Evolutionary conservation across 192 early-diverging fungal genomes (phyloP).

Genomic region (Thamnidium elegans): DNA sequence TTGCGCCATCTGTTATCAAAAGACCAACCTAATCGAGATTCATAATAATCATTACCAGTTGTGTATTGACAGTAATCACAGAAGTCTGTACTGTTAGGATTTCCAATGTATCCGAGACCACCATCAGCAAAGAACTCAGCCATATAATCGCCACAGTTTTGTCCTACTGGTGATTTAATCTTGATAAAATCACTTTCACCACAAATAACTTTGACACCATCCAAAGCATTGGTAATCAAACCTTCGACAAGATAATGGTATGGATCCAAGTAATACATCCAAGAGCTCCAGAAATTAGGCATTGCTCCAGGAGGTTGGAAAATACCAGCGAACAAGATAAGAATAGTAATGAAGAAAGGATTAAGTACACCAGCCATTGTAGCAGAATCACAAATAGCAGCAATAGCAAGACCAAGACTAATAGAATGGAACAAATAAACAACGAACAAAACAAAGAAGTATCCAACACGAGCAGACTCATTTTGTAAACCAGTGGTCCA

Average conservation of each 20-base stretch:
- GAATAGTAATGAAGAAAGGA: conserved; percentile 63
- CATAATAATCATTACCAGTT: conserved; percentile 56
- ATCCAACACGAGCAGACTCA: conserved; percentile 48
- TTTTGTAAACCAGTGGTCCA: conserved; percentile 64
- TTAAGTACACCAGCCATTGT: conserved; percentile 59
- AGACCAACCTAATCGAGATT: conserved; percentile 43
- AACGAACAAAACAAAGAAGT: conserved; percentile 62
- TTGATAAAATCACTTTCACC: conserved; percentile 45
- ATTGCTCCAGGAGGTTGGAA: conserved; percentile 58
- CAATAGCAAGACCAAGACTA: conserved; percentile 68
- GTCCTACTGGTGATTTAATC: conserved; percentile 53
- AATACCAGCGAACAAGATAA: conserved; percentile 70
- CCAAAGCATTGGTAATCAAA: conserved; percentile 55
- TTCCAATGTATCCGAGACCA: conserved; percentile 2
- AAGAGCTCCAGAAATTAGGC: conserved; percentile 63
- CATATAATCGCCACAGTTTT: conserved; percentile 57
- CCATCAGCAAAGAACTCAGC: conserved; percentile 13
- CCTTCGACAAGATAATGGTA: conserved; percentile 68
- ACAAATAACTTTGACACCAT: conserved; percentile 51
- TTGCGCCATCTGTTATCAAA: conserved; percentile 67
- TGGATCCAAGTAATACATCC: conserved; percentile 70
- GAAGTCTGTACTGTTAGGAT: conserved; percentile 5
- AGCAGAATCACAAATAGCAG: conserved; percentile 58
- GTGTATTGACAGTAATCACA: conserved; percentile 66
- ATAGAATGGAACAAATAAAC: conserved; percentile 63